Evolutionary conservation across 2,329 filamentous ascomycete species (phyloP).

Genomic region (Chaetomiaceae sp.): DNA sequence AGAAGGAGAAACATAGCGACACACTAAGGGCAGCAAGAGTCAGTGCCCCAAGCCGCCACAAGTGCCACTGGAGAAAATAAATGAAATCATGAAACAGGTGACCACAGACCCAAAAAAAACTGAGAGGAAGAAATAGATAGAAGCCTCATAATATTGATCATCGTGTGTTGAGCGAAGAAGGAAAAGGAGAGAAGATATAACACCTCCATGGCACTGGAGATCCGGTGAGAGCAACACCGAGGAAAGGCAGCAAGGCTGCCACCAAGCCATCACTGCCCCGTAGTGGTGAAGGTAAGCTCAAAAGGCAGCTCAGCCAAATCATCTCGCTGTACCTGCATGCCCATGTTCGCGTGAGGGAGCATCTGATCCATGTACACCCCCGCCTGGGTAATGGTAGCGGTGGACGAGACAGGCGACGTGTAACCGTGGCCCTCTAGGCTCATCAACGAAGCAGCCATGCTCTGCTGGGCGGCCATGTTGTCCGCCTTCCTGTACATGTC

Average conservation of each 20-base stretch:
- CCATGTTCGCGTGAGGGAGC: neutral
- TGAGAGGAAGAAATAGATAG: neutral
- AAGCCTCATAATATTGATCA: neutral
- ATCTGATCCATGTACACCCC: conserved; percentile 19
- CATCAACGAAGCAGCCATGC: conserved; percentile 14
- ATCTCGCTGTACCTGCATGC: conserved; percentile 7
- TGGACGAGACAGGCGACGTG: conserved; percentile 27
- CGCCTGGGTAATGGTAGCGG: conserved; percentile 26
- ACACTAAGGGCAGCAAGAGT: too few relatives aligned
- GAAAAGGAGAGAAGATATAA: neutral
- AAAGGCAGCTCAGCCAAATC: conserved; percentile 22
- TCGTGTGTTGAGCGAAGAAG: neutral
- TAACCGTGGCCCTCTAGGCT: conserved; percentile 23
- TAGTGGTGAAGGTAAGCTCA: conserved; percentile 4
- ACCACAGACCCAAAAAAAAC: neutral
- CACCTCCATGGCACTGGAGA: neutral
- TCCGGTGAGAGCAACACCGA: neutral
- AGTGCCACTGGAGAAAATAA: neutral
- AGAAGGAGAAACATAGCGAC: too few relatives aligned
- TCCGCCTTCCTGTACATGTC: conserved; percentile 15
- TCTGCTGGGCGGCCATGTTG: conserved; percentile 14
- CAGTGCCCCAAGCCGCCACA: too few relatives aligned
- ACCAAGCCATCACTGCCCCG: neutral
- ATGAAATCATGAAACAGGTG: neutral
- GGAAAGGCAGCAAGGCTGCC: too few relatives aligned